A percentile compares a stretch with the other conserved stretches of the same genome.
Conservation (phyloP, 2,329 filamentous ascomycete genomes). For the Fusarium agapanthi region DNA sequence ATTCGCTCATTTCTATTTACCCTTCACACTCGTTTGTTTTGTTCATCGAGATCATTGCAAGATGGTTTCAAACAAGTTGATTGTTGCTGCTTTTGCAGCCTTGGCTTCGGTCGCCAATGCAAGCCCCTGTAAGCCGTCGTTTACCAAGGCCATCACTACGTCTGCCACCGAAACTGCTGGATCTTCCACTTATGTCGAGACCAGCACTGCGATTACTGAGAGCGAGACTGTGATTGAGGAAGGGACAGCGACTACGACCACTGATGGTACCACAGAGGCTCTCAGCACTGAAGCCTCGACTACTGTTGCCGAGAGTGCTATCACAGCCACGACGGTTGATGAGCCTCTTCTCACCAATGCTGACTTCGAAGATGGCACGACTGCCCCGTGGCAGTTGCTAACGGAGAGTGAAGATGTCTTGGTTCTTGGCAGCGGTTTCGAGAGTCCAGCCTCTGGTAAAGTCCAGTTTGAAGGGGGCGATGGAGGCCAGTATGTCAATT, state of each 20-base stretch:
- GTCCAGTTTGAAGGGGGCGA: neutral
- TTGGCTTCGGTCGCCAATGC: neutral
- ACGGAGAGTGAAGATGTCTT: rapidly evolving
- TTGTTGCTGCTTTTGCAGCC: neutral
- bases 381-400: neutral
- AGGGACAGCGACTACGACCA: neutral
- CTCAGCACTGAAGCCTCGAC: neutral
- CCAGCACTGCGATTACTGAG: neutral
- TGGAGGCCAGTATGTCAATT: neutral
- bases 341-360: neutral
- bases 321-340: rapidly evolving
- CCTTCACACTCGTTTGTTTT: neutral
- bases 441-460: neutral
- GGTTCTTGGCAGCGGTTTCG: neutral
- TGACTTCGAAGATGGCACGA: neutral
- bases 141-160: neutral
- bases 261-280: neutral
- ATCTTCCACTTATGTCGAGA: neutral
- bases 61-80: neutral
- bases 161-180: neutral
- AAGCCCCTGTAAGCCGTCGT: neutral
- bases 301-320: neutral
- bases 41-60: neutral
- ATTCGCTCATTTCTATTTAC: neutral
- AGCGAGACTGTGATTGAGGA: too few species aligned